phyloP scores from a whole-genome alignment of 1,284 basidiomycete species.

The Takashimella koratensis region DNA sequence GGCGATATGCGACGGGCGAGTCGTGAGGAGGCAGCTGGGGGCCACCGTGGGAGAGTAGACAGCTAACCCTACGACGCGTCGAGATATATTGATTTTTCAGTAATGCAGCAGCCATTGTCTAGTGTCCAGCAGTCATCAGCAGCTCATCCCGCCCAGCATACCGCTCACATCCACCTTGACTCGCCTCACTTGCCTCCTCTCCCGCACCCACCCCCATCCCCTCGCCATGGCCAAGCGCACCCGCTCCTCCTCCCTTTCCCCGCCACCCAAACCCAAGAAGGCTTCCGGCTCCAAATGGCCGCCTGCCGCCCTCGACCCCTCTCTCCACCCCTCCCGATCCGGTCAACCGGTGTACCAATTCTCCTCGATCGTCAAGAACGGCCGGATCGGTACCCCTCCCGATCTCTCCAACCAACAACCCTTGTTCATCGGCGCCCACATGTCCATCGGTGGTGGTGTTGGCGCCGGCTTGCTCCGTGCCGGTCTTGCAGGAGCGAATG shows the following conservation, averaged over 20 bases:
- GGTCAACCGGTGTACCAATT: conserved; percentile 33
- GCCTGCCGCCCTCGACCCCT: conserved; percentile 38
- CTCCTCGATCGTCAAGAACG: conserved; percentile 12
- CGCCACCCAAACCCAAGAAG: conserved; percentile 14
- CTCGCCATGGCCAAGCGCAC: conserved; percentile 4
- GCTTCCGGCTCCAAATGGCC: conserved; percentile 28
- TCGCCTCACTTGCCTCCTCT: not conserved
- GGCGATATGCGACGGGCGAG: no score
- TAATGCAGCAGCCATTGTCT: no score
- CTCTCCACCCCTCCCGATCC: conserved; percentile 33
- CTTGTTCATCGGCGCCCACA: conserved; percentile 66
- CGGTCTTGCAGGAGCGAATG: conserved; percentile 68
- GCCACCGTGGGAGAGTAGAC: no score
- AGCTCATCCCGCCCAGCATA: not conserved
- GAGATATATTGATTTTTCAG: no score
- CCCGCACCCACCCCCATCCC: not conserved
- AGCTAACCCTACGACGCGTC: no score
- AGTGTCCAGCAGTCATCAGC: no score
- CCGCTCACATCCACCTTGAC: not conserved
- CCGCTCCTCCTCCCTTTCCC: conserved; percentile 5
- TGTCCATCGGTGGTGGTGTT: conserved; percentile 72
- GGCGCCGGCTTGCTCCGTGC: conserved; percentile 71
- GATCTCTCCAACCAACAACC: conserved; percentile 13
- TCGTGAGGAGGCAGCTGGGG: no score
- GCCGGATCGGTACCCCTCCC: conserved; percentile 16